Evolutionary conservation across 495 filamentous ascomycete genomes (phyloP).

Genomic region (Penicillium nucicola): DNA sequence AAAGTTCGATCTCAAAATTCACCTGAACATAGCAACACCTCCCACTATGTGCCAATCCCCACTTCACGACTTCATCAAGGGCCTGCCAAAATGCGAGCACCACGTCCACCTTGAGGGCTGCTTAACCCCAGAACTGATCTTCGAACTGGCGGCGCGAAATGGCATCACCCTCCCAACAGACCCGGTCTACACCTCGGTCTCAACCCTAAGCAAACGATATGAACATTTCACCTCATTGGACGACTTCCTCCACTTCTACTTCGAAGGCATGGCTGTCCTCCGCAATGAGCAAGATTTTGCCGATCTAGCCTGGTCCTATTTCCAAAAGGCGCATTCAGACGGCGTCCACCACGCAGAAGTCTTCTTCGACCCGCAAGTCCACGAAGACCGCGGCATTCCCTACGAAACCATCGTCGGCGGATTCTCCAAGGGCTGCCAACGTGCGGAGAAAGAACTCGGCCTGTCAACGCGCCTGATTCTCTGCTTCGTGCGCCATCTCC

Average conservation of each 20-base stretch:
- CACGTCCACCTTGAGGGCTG: conserved; percentile 77
- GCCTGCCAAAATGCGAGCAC: conserved; percentile 76
- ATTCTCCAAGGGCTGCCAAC: conserved; percentile 54
- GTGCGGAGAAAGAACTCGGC: conserved; percentile 60
- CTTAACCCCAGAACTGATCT: conserved; percentile 64
- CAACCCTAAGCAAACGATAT: conserved; percentile 58
- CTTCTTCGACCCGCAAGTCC: conserved; percentile 79
- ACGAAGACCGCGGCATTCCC: conserved; percentile 58
- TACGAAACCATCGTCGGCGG: conserved; percentile 59
- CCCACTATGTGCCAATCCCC: conserved; percentile 34
- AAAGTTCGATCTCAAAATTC: background rate
- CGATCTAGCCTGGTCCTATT: conserved; percentile 71
- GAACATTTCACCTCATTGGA: conserved; percentile 64
- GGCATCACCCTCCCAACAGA: conserved; percentile 58
- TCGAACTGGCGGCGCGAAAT: conserved; percentile 63
- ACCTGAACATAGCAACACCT: background rate
- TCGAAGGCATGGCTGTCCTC: conserved; percentile 70
- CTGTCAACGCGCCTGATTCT: conserved; percentile 62
- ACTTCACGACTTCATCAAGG: conserved; percentile 58
- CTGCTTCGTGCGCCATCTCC: conserved; percentile 69
- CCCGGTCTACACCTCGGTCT: conserved; percentile 57
- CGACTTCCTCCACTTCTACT: conserved; percentile 78
- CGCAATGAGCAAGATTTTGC: conserved; percentile 62
- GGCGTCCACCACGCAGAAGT: conserved; percentile 73
- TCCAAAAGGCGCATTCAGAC: conserved; percentile 58